Evolutionary conservation across 495 filamentous ascomycete genomes (phyloP), one percentile per base, ranked within the genome.

Genomic region (Penicillium coffeae): DNA sequence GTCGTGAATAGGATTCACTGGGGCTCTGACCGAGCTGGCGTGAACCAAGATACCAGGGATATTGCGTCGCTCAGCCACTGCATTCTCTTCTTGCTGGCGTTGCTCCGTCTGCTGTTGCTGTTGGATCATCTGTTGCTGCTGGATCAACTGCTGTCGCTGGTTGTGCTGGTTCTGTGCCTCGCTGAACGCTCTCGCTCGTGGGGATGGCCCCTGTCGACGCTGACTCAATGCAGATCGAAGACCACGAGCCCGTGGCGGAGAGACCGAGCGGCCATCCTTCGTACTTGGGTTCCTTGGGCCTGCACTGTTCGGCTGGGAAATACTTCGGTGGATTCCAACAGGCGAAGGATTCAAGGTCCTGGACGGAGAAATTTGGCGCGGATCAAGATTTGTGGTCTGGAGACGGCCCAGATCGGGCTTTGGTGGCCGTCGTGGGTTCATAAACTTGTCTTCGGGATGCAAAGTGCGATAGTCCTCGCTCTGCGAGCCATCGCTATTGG

Each of bases 401-500:
- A 81, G 57, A 18, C 82, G 77, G 9, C 64, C 53, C 42, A 72
- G 62, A 7, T 61, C 63, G 6, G 74, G 76, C 36, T 77, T 74
- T 0, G 83, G 76, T 3, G 83, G 77, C n/a, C 80, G 74, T 37
- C 82, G 75, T 18, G 86, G 87, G 21, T 82, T 79, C 60, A 84
- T 71, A 45, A 82, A 94, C 54, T 84, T 89, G 70, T 88, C 86
- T 14, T 76, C 72, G 0, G 89, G 89, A 54, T 91, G 81, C 78
- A 91, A 83, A 0, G 88, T 92, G 56, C 80, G 85, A 51, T 79
- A 77, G 35, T 81, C 73, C 7, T 65, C 62, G 18, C 65, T 66
- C 30, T 65, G 51, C 7, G 68, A 70, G 43, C 69, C 68, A 16
- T 54, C 51, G 35, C 70, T 73, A 9, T 54, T 60, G 8, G 65